Percentiles rank a stretch among this genome's conserved stretches.
phyloP scores from a whole-genome alignment of 306 rosid genomes.

The Cajanus cajan region DNA sequence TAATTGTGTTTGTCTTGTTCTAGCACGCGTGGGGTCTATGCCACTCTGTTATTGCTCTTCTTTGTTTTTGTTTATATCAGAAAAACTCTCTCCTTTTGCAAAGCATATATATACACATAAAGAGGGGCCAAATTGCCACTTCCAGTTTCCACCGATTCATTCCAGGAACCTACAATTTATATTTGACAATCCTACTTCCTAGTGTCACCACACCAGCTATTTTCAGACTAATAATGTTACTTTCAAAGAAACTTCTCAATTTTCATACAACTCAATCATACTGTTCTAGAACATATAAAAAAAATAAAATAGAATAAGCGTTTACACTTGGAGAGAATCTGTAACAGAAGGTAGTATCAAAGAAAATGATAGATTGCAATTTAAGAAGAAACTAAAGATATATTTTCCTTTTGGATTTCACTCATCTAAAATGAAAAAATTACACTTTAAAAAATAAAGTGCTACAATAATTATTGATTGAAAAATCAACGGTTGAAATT shows the following conservation, averaged over 20 bases:
- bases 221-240: neutral
- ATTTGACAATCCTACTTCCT: neutral
- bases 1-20: conserved; percentile 27
- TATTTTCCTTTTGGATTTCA: no score
- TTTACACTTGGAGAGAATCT: no score
- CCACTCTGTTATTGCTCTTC: neutral
- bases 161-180: neutral
- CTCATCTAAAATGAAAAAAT: no score
- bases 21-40: conserved; percentile 34
- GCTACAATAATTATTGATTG: no score
- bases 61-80: neutral
- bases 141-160: neutral
- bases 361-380: no score
- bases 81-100: neutral
- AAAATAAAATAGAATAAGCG: no score
- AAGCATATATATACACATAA: neutral
- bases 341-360: no score
- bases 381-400: no score
- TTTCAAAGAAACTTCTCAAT: neutral
- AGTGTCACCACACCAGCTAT: neutral
- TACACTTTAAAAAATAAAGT: no score
- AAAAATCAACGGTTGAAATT: no score
- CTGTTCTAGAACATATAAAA: no score
- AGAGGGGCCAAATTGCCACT: neutral
- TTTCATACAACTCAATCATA: neutral